These are phyloP conservation scores for Phialophora tarda DNA, from an alignment of 2,329 filamentous ascomycete species.

Conservation along the genomic window DNA sequence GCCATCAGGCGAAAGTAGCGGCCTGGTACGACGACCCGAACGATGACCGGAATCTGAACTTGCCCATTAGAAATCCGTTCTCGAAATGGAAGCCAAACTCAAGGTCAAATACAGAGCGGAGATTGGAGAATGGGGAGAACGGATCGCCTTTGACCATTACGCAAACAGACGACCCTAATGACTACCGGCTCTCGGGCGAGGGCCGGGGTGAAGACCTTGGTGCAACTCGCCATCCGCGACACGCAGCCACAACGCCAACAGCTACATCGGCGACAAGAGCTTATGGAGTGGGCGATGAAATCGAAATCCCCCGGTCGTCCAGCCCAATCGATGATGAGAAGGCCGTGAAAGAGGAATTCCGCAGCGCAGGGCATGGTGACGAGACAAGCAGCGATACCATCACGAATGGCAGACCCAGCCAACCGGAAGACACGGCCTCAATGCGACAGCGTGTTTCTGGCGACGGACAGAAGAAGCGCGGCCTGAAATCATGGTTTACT, in stretches of 20 bases:
- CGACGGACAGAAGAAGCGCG: slow-evolving; percentile 21
- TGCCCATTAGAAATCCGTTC: slow-evolving; percentile 34
- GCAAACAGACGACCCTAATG: slow-evolving; percentile 30
- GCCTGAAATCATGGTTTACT: slow-evolving; percentile 27
- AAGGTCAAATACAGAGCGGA: slow-evolving; percentile 21
- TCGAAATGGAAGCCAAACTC: slow-evolving; percentile 29
- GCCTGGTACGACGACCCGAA: slow-evolving; percentile 38
- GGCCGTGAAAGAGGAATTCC: slow-evolving; percentile 17
- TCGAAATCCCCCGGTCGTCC: slow-evolving; percentile 26
- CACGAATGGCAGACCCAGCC: slow-evolving; percentile 18
- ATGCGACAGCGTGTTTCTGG: slow-evolving; percentile 23
- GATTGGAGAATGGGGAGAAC: slow-evolving; percentile 27
- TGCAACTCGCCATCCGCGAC: slow-evolving; percentile 15
- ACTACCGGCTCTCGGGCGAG: slow-evolving; percentile 23
- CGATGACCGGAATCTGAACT: slow-evolving; percentile 23
- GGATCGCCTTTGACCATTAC: slow-evolving; percentile 21
- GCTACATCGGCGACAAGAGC: slow-evolving; percentile 20
- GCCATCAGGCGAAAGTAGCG: slow-evolving; percentile 35
- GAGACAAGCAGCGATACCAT: slow-evolving; percentile 25
- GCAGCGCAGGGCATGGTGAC: slow-evolving; percentile 12
- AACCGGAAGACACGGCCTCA: slow-evolving; percentile 18
- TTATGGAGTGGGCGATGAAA: slow-evolving; percentile 20
- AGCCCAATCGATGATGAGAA: slow-evolving; percentile 27
- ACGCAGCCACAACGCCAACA: slow-evolving; percentile 29
- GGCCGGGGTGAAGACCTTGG: slow-evolving; percentile 20